Evolutionary conservation across 2,329 filamentous ascomycete genomes (phyloP).

Genomic region (Scedosporium boydii): DNA sequence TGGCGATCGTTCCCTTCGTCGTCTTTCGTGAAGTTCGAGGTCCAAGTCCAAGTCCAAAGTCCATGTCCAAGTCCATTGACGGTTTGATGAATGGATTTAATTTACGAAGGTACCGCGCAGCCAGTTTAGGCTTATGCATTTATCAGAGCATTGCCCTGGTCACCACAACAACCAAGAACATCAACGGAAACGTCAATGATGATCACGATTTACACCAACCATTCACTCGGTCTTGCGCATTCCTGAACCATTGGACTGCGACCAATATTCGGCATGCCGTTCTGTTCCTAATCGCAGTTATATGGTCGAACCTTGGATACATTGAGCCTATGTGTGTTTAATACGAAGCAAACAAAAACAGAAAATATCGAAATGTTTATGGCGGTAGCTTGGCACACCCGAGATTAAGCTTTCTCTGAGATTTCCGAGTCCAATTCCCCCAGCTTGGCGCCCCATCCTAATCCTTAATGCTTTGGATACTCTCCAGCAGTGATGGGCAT

Average conservation of each 20-base stretch:
- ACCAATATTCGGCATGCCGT: background rate
- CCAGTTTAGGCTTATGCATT: background rate
- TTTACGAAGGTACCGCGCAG: background rate
- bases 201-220: background rate
- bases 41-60: no score
- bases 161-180: background rate
- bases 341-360: background rate
- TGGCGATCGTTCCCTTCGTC: background rate
- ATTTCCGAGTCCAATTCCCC: background rate
- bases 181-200: background rate
- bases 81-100: background rate
- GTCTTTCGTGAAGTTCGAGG: background rate
- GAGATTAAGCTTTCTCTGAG: background rate
- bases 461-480: background rate
- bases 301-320: background rate
- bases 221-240: background rate
- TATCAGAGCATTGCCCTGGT: background rate
- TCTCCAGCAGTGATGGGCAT: slow-evolving; percentile 44
- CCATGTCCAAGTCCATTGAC: background rate
- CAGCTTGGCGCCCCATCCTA: background rate
- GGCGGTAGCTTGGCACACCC: background rate
- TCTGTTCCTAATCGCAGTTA: background rate
- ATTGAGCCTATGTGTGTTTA: background rate
- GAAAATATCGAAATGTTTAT: background rate
- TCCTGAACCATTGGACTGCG: no score